Evolutionary conservation across 164 flowering plant species (phyloP).

Genomic region (Magnolia officinalis): DNA sequence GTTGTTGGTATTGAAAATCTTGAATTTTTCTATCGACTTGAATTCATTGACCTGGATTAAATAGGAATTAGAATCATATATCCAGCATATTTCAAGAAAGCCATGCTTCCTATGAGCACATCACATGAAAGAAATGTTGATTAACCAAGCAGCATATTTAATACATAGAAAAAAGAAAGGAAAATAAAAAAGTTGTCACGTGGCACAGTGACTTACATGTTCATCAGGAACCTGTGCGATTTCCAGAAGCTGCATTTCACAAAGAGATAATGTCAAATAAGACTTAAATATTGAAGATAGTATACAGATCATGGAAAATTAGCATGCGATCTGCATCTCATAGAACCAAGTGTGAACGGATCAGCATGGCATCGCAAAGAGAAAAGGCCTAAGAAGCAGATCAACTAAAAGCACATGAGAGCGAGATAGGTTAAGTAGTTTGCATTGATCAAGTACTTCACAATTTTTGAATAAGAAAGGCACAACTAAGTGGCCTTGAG

Average conservation of each 20-base stretch:
- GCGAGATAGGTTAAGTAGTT: neutral
- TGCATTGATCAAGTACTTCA: no score
- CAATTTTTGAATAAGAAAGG: neutral
- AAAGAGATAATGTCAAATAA: neutral
- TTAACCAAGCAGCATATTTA: neutral
- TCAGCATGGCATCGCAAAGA: neutral
- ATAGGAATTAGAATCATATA: slow-evolving; percentile 8
- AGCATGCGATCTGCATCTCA: neutral
- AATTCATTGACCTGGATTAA: slow-evolving; percentile 69
- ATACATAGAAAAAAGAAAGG: neutral
- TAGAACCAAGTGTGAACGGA: neutral
- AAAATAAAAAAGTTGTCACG: neutral
- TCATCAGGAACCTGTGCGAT: slow-evolving; percentile 82
- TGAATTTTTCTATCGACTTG: slow-evolving; percentile 95
- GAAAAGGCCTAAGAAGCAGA: neutral
- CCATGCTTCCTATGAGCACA: neutral
- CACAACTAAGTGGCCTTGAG: no score
- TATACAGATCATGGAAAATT: neutral
- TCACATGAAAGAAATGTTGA: neutral
- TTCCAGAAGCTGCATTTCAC: slow-evolving; percentile 71
- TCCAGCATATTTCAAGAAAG: neutral
- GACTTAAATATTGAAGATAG: no score
- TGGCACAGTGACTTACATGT: slow-evolving; percentile 48
- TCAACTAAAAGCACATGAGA: neutral
- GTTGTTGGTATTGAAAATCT: slow-evolving; percentile 90